These are phyloP conservation scores for Arthroderma sp. DNA, from an alignment of 2,329 filamentous ascomycete species.

Conservation along the genomic window DNA sequence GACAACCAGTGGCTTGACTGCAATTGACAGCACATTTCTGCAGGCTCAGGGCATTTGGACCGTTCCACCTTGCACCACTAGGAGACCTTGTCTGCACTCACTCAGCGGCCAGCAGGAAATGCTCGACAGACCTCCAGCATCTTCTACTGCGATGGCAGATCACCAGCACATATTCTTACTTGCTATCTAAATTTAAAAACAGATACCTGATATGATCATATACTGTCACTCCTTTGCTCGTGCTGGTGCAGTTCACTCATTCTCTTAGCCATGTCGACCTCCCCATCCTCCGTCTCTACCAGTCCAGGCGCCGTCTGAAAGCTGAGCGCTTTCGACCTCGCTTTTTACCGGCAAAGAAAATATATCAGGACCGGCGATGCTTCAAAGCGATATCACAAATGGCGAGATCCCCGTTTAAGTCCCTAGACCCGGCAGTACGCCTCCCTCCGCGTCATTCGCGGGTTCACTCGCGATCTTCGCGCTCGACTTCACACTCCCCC, in stretches of 20 bases:
- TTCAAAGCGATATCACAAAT: neutral
- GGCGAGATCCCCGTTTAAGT: conserved; percentile 17
- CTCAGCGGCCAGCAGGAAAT: neutral
- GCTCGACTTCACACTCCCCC: conserved; percentile 29
- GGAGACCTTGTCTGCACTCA: neutral
- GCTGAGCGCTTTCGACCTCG: neutral
- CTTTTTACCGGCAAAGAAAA: neutral
- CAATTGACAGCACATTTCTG: neutral
- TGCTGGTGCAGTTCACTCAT: neutral
- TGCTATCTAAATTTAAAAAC: neutral
- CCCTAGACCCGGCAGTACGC: conserved; percentile 22
- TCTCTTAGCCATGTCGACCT: neutral
- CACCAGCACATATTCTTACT: neutral
- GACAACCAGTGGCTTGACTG: neutral
- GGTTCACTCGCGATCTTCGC: conserved; percentile 19
- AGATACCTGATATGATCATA: neutral
- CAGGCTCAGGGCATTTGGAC: neutral
- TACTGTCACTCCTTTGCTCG: neutral
- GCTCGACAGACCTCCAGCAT: neutral
- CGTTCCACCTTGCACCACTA: neutral
- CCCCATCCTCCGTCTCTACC: neutral
- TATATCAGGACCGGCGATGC: neutral
- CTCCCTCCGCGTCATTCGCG: conserved; percentile 17
- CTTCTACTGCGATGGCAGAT: conserved; percentile 1
- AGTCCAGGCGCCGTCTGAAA: neutral